Evolutionary conservation across 495 filamentous ascomycete genomes (phyloP), one percentile per base, ranked within the genome.

Genomic region (Wilcoxina mikolae): DNA sequence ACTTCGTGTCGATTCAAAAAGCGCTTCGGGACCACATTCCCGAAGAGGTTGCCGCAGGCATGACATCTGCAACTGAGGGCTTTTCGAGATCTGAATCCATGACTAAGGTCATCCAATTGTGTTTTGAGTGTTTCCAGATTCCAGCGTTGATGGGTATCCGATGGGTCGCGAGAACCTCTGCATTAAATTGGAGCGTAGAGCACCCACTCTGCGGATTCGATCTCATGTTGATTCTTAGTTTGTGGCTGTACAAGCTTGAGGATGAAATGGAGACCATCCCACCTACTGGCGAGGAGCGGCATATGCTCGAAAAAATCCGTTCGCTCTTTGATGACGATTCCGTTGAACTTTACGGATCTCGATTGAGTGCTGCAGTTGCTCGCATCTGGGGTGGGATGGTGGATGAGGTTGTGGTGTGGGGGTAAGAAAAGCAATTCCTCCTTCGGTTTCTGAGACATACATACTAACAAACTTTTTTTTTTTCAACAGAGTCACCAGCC

Each of bases 131-230:
- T 73, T 88, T 98, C 67, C 90, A 96, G 70, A 94, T 93, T 52
- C 90, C 91, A 4, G 91, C 93, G 41, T 69, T 85, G 51, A 87
- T 94, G 66, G 91, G 89, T 58, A 93, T 98, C 62, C 88, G 91
- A 67, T 96, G 91, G 91, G 90, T 98, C 45, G 91, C 93, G 4
- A 80, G 88, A 64, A 95, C 89, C 22, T 94, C 87, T 51, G 87
- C 91, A 46, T 94, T 91, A 50, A 96, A 98, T 73, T 98, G 91
- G 91, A 98, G 91, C 71, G 83, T 96, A 44, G 91, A 98, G 73
- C 91, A 98, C 68, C 91, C 93, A 27, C 80, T 98, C 35, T 94
- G 88, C 66, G 93, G 88, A 59, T 77, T 98, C 71, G 91, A 98
- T 69, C 76, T 98, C 64, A 95, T 98, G 82, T 90, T 98, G 72